Evolutionary conservation across 192 early-diverging fungal species (phyloP).

Genomic region (Coemansia sp.): DNA sequence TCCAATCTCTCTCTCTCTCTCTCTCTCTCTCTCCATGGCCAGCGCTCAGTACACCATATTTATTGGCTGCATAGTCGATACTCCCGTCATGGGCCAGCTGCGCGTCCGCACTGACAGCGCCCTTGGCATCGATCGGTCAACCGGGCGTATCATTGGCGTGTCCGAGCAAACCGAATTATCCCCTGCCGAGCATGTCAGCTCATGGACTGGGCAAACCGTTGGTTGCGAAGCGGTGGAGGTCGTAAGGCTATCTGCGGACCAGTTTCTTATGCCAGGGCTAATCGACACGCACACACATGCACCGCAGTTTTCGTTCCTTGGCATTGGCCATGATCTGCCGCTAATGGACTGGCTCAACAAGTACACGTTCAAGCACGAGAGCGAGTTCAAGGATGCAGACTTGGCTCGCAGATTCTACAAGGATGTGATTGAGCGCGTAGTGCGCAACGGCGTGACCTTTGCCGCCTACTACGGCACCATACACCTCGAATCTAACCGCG

Average conservation of each 20-base stretch:
- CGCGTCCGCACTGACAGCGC: slow-evolving; percentile 64
- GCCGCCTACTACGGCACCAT: slow-evolving; percentile 92
- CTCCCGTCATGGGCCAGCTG: slow-evolving; percentile 59
- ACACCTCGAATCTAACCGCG: slow-evolving; percentile 70
- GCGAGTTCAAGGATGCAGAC: slow-evolving; percentile 62
- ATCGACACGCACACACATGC: slow-evolving; percentile 95
- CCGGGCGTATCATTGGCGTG: slow-evolving; percentile 67
- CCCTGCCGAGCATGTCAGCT: slow-evolving; percentile 13
- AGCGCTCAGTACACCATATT: slow-evolving; percentile 41
- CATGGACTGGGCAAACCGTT: slow-evolving; percentile 22
- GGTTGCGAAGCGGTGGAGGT: slow-evolving; percentile 6
- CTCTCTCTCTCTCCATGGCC: slow-evolving; percentile 8
- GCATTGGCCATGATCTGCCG: slow-evolving; percentile 86
- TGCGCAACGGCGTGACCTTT: slow-evolving; percentile 85
- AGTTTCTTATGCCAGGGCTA: slow-evolving; percentile 87
- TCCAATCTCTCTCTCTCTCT: not conserved
- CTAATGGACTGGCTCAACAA: slow-evolving; percentile 86
- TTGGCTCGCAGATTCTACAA: slow-evolving; percentile 70
- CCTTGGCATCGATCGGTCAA: slow-evolving; percentile 59
- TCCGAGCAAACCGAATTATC: slow-evolving; percentile 8
- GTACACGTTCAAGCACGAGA: slow-evolving; percentile 88
- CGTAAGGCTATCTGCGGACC: slow-evolving; percentile 43
- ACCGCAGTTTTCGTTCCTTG: slow-evolving; percentile 85
- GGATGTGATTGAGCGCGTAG: slow-evolving; percentile 62
- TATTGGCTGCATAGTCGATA: slow-evolving; percentile 67